These are phyloP conservation scores for Linderina pennispora DNA, from an alignment of 192 early-diverging fungal genomes.

Conservation along the genomic window DNA sequence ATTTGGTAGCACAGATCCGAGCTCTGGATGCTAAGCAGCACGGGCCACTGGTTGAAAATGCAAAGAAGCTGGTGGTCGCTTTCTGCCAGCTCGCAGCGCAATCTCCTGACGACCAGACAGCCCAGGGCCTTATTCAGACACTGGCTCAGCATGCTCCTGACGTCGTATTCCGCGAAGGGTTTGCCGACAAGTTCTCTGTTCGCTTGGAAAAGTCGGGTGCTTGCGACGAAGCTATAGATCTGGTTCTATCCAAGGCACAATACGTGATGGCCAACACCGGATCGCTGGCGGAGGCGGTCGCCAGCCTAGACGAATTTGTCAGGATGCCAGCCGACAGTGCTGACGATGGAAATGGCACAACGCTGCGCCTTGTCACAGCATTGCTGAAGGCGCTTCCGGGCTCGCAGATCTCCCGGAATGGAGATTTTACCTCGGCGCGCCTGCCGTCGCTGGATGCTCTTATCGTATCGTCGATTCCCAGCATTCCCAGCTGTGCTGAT, in stretches of 20 bases:
- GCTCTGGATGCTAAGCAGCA: constrained; percentile 9
- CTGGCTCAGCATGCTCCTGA: constrained; percentile 32
- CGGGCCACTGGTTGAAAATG: constrained; percentile 1
- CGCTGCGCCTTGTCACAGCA: not conserved
- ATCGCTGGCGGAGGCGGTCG: constrained; percentile 10
- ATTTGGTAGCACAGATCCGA: constrained; percentile 18
- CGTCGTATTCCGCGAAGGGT: constrained; percentile 25
- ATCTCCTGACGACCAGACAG: constrained; percentile 11
- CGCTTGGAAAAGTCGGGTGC: constrained; percentile 24
- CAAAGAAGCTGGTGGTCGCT: constrained; percentile 20
- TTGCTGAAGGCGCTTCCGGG: constrained; percentile 19
- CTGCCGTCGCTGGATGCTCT: constrained; percentile 6
- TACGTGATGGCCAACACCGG: constrained; percentile 9
- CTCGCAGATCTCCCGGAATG: constrained; percentile 7
- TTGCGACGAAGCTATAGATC: constrained; percentile 14
- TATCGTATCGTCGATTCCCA: constrained; percentile 3
- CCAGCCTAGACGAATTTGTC: constrained; percentile 20
- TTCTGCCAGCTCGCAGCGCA: constrained; percentile 28
- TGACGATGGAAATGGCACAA: not conserved
- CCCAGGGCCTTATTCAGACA: constrained; percentile 21
- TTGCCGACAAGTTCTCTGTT: constrained; percentile 15
- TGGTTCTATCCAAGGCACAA: constrained; percentile 29
- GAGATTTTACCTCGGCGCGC: constrained; percentile 10
- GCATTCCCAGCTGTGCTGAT: not conserved
- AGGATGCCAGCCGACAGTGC: constrained; percentile 11